Evolutionary conservation across 2,329 filamentous ascomycete genomes (phyloP), one percentile per base, ranked within the genome.

Genomic region (Penicillium aurantiogriseum): DNA sequence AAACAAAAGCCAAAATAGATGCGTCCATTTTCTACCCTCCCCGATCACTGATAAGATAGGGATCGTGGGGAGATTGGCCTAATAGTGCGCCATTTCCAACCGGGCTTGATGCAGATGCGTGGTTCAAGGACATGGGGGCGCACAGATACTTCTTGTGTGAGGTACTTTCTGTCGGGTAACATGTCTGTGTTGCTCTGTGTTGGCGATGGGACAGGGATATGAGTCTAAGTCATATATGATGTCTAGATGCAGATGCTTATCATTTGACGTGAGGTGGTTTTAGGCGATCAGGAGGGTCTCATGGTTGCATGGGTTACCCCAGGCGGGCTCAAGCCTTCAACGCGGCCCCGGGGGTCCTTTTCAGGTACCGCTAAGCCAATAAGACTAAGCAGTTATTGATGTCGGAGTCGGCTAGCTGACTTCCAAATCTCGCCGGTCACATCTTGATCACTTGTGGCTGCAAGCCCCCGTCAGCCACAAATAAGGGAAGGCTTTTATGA

Each of bases 111-210:
- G 53, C 39, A 51, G 38, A 44, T 51, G 53, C 53, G 39, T 55
- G 52, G 52, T 50, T 36, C 45, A 50, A 49, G 40, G 40, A 38
- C 39, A 36, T 21, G 36, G 51, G 51, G 35, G 44, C 2, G 17
- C 49, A 43, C 52, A 36, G 17, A 25, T 46, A 21, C 51, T 43
- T 36, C 15, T 33, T 51, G 39, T 44, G 29, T 33, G 9, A 44
- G 38, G 45, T 50, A 43, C 46, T 55, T 54, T 51, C 46, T 55
- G 45, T 43, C 38, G 46, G 29, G 53, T 55, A 44, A 55, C 46
- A 49, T 50, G 33, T 50, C 40, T 27, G 53, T 55, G 46, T 31
- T 51, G 23, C 45, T 36, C 8, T 55, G 38, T 43, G 29, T 43
- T 29, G 43, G 35, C 11, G n/a, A 51, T 42, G 35, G 23, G 43